Evolutionary conservation across 352 stramenopile species (phyloP).

Genomic region (Phytophthora citricola): DNA sequence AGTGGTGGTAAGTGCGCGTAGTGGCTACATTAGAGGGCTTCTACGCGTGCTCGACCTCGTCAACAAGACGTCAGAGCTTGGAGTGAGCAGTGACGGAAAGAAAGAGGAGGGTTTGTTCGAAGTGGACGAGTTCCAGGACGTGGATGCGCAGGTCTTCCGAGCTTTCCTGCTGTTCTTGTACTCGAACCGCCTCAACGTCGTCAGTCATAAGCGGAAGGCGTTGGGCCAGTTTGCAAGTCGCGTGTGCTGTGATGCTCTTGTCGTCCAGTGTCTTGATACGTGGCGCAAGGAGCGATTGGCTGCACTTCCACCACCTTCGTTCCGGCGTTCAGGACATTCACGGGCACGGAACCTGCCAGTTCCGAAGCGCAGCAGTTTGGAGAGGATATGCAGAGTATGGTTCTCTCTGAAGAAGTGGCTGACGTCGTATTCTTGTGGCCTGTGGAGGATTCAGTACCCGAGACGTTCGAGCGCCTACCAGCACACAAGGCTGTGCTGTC

Average conservation of each 20-base stretch:
- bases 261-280: slow-evolving; percentile 53
- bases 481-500: slow-evolving; percentile 78
- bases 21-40: slow-evolving; percentile 63
- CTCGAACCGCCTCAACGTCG: slow-evolving; percentile 68
- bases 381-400: slow-evolving; percentile 59
- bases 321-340: slow-evolving; percentile 18
- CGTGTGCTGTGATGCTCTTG: slow-evolving; percentile 62
- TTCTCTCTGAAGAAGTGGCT: slow-evolving; percentile 51
- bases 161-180: slow-evolving; percentile 79
- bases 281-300: slow-evolving; percentile 54
- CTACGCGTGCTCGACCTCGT: slow-evolving; percentile 48
- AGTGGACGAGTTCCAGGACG: slow-evolving; percentile 63
- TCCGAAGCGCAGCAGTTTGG: slow-evolving; percentile 53
- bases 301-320: slow-evolving; percentile 25
- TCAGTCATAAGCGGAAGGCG: slow-evolving; percentile 65
- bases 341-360: slow-evolving; percentile 25
- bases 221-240: slow-evolving; percentile 60
- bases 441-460: slow-evolving; percentile 30
- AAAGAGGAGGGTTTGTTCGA: slow-evolving; percentile 29
- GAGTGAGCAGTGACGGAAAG: background rate
- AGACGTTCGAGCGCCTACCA: slow-evolving; percentile 47
- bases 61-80: background rate
- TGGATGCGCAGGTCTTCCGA: slow-evolving; percentile 65
- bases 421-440: slow-evolving; percentile 86
- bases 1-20: slow-evolving; percentile 65